Conservation (phyloP, 805 yeast genomes). For the Sporopachydermia lactativora region DNA sequence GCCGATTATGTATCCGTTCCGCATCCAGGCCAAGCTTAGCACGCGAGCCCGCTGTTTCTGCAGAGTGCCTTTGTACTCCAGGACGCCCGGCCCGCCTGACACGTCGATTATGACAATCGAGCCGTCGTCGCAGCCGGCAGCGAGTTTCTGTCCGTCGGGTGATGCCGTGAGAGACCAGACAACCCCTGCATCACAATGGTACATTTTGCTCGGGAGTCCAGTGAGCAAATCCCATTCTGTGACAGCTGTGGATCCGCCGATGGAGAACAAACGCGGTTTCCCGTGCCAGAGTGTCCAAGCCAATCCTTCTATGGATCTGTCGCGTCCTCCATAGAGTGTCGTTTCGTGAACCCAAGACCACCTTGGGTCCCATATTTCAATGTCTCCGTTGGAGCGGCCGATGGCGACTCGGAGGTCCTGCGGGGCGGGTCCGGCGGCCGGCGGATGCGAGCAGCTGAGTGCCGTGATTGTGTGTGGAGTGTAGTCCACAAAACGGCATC, state of each 20-base stretch:
- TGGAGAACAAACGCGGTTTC: slow-evolving; percentile 67
- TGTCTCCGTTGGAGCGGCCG: slow-evolving; percentile 88
- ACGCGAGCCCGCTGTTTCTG: slow-evolving; percentile 71
- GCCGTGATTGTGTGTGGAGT: slow-evolving; percentile 78
- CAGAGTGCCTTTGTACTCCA: slow-evolving; percentile 63
- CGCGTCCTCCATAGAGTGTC: slow-evolving; percentile 63
- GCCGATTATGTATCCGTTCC: slow-evolving; percentile 54
- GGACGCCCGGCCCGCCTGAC: slow-evolving; percentile 72
- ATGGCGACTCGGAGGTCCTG: slow-evolving; percentile 66
- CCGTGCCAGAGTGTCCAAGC: slow-evolving; percentile 54
- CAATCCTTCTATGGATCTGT: slow-evolving; percentile 78
- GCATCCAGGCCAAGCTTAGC: slow-evolving; percentile 64
- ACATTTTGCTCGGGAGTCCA: slow-evolving; percentile 58
- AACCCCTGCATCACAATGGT: slow-evolving; percentile 85
- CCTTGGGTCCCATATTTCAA: slow-evolving; percentile 90
- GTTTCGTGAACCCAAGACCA: slow-evolving; percentile 64
- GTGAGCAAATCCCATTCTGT: slow-evolving; percentile 85
- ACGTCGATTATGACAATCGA: slow-evolving; percentile 71
- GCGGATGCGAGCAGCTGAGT: slow-evolving; percentile 59
- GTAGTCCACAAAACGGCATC: slow-evolving; percentile 85
- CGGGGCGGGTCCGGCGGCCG: slow-evolving; percentile 30
- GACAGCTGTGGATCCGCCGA: slow-evolving; percentile 83
- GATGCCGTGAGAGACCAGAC: slow-evolving; percentile 79
- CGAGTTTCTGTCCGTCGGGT: slow-evolving; percentile 49
- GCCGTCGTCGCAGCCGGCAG: slow-evolving; percentile 95